Percentiles rank a stretch among this genome's conserved stretches.
phyloP scores from a whole-genome alignment of 2,329 filamentous ascomycete genomes.

The Cytospora leucostoma region DNA sequence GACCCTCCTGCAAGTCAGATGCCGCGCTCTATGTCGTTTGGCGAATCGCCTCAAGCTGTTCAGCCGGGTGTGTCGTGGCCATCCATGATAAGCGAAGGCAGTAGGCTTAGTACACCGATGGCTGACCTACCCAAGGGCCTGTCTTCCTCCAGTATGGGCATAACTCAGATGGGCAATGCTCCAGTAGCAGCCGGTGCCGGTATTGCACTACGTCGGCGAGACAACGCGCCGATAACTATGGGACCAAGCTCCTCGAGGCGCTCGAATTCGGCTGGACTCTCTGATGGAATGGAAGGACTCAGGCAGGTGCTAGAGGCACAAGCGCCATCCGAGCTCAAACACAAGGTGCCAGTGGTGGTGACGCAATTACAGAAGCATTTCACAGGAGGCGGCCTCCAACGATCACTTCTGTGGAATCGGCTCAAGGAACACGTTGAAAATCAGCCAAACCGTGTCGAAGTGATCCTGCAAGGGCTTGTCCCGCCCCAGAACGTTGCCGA shows the following conservation, averaged over 20 bases:
- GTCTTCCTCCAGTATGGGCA: neutral
- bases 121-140: neutral
- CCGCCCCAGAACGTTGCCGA: neutral
- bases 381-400: slow-evolving; percentile 6
- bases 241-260: neutral
- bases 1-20: neutral
- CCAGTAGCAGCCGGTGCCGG: neutral
- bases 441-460: slow-evolving; percentile 6
- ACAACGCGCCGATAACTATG: neutral
- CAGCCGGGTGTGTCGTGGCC: neutral
- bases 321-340: neutral
- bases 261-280: neutral
- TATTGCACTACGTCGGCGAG: neutral
- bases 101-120: neutral
- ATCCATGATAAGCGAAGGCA: neutral
- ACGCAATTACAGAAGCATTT: neutral
- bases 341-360: neutral
- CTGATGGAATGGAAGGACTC: neutral
- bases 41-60: neutral
- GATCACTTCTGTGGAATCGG: neutral
- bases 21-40: neutral
- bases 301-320: neutral
- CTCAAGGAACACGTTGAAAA: neutral
- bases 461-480: neutral
- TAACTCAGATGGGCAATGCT: neutral